Evolutionary conservation across 2,329 filamentous ascomycete species (phyloP), one percentile per base, ranked within the genome.

Genomic region (Zarea fungicola): DNA sequence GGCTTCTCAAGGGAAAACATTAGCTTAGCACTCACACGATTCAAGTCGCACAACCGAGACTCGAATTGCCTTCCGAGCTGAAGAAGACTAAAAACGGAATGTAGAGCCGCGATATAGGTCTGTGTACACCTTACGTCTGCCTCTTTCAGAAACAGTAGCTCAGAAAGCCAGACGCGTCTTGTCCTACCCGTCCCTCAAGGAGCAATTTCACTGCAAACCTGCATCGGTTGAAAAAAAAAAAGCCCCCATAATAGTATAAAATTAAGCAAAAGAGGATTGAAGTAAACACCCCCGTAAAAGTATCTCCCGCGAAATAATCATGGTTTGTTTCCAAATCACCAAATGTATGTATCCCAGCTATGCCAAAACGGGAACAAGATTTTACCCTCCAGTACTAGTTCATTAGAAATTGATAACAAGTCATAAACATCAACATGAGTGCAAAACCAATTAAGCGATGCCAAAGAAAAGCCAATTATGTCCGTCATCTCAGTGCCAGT

Each of bases 401-500:
- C 46, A 49, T 49, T 49, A 49, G 37, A 37, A 23, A 6, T 21
- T 42, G 28, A 31, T 49, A 35, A 14, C 37, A n/a, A 22, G 46
- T 49, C 46, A 25, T 48, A 42, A 46, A 34, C 50, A 42, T 44
- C 47, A 47, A 31, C 37, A 50, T 47, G 53, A 52, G 39, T 49
- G 36, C 39, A 37, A 49, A 42, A 25, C 19, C n/a, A 32, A 26
- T 41, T 19, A 31, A 25, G 37, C 39, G 25, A 37, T 37, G 22
- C 23, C 10, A 36, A 18, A 31, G n/a, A 11, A 45, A 23, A 13
- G 25, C 14, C 25, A 9, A 32, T 16, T 6, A 41, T 36, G 22
- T 42, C 50, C 50, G 42, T 57, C 55, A 70, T 55, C 67, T 59
- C 41, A 70, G 54, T 13, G 65, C 61, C 50, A 70, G 43, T 31